These are phyloP conservation scores for Trametes cubensis DNA, from an alignment of 768 basidiomycete species.

Conservation along the genomic window DNA sequence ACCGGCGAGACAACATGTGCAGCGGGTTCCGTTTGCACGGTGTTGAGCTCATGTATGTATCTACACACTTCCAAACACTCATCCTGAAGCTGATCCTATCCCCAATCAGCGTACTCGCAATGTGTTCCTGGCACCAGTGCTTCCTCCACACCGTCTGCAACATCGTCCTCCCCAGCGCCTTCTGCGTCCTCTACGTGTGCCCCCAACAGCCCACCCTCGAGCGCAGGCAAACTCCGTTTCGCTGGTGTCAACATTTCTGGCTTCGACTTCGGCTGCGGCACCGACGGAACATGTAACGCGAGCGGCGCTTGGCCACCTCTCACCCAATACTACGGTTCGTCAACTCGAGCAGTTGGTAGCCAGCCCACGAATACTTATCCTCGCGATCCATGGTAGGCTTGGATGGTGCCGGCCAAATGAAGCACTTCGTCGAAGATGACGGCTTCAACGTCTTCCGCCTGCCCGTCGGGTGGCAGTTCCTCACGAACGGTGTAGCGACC, in stretches of 20 bases:
- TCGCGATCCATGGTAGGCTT: background rate
- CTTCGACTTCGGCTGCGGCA: constrained; percentile 35
- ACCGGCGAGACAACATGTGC: constrained; percentile 35
- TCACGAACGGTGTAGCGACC: constrained; percentile 47
- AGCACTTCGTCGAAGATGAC: constrained; percentile 35
- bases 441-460: constrained; percentile 22
- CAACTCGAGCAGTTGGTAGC: no score
- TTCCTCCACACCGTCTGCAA: constrained; percentile 10
- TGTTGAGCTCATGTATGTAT: constrained; percentile 30
- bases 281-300: constrained; percentile 48
- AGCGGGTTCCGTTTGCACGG: constrained; percentile 33
- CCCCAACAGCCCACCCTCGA: constrained; percentile 12
- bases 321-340: constrained; percentile 50
- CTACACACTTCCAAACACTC: no score
- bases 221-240: constrained; percentile 38
- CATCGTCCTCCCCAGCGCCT: constrained; percentile 15
- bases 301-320: constrained; percentile 41
- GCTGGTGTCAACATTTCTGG: constrained; percentile 53
- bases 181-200: constrained; percentile 8
- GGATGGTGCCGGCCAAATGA: constrained; percentile 26
- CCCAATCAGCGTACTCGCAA: constrained; percentile 35
- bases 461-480: constrained; percentile 26
- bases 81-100: background rate
- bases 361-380: background rate
- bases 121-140: constrained; percentile 32